These are phyloP conservation scores for Atkinsonella texensis DNA, from an alignment of 2,329 filamentous ascomycete species.

Conservation along the genomic window DNA sequence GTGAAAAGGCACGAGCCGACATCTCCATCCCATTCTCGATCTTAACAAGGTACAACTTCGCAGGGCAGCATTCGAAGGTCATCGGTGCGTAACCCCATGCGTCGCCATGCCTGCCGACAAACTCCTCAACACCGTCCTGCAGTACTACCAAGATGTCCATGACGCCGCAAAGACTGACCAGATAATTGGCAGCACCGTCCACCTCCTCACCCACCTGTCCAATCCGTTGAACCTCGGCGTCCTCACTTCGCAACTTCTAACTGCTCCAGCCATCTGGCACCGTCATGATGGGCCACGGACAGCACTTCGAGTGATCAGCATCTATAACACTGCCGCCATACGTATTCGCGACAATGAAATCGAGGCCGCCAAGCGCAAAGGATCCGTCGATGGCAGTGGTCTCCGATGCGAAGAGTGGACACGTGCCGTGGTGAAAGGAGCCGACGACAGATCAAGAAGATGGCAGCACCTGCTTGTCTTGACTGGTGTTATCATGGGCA, in stretches of 20 bases:
- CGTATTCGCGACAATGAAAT: conserved; percentile 38
- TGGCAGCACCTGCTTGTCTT: conserved; percentile 82
- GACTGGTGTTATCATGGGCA: conserved; percentile 65
- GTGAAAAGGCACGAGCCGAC: background rate
- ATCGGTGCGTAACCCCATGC: conserved; percentile 1
- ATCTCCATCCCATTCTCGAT: too few species aligned
- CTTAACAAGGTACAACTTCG: too few species aligned
- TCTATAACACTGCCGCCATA: conserved; percentile 56
- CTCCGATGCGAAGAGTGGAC: conserved; percentile 42
- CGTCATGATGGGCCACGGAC: conserved; percentile 46
- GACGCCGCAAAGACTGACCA: conserved; percentile 39
- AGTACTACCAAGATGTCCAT: conserved; percentile 43
- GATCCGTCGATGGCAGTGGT: conserved; percentile 27
- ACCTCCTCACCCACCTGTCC: conserved; percentile 55
- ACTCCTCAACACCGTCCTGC: conserved; percentile 53
- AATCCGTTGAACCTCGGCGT: conserved; percentile 66
- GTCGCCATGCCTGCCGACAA: conserved; percentile 51
- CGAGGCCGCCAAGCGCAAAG: conserved; percentile 21
- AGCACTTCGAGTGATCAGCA: conserved; percentile 54
- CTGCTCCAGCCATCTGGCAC: conserved; percentile 59
- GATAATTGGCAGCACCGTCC: conserved; percentile 53
- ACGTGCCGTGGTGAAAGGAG: conserved; percentile 42
- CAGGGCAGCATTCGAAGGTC: background rate
- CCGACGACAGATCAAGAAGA: conserved; percentile 47
- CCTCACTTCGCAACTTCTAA: conserved; percentile 59